Conservation (phyloP, 257 asterid species). For the Schizonepeta tenuifolia region DNA sequence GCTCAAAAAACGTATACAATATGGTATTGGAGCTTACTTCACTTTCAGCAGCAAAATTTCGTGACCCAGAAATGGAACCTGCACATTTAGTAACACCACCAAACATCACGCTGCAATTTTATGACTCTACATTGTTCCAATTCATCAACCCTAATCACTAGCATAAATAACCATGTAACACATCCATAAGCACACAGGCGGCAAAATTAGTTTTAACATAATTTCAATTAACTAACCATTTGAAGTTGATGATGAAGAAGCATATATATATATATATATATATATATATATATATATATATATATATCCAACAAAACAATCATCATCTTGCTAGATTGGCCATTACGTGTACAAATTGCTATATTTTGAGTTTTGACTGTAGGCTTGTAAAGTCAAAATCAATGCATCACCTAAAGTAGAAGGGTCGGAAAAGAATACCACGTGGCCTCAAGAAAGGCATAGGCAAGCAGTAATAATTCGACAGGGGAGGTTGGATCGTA, state of each 20-base stretch:
- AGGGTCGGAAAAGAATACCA: neutral
- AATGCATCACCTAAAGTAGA: conserved; percentile 17
- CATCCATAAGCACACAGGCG: neutral
- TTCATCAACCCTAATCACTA: neutral
- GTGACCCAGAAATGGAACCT: neutral
- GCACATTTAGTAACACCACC: conserved; percentile 27
- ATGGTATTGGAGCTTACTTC: neutral
- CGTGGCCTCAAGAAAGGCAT: neutral
- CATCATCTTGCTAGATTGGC: neutral
- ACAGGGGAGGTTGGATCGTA: neutral
- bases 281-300: too few relatives aligned
- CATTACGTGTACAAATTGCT: neutral
- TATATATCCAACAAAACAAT: neutral
- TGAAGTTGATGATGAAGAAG: too few relatives aligned
- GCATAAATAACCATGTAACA: neutral
- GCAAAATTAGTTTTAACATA: neutral
- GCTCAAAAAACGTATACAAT: neutral
- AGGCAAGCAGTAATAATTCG: conserved; percentile 5
- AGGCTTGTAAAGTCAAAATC: neutral
- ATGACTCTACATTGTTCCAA: neutral
- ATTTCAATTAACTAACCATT: too few relatives aligned
- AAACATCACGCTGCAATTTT: conserved; percentile 20
- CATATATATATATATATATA: too few relatives aligned
- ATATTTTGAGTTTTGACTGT: neutral
- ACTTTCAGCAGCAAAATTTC: neutral